These are phyloP conservation scores for Gillenia trifoliata DNA, from an alignment of 306 rosid species.

Conservation along the genomic window DNA sequence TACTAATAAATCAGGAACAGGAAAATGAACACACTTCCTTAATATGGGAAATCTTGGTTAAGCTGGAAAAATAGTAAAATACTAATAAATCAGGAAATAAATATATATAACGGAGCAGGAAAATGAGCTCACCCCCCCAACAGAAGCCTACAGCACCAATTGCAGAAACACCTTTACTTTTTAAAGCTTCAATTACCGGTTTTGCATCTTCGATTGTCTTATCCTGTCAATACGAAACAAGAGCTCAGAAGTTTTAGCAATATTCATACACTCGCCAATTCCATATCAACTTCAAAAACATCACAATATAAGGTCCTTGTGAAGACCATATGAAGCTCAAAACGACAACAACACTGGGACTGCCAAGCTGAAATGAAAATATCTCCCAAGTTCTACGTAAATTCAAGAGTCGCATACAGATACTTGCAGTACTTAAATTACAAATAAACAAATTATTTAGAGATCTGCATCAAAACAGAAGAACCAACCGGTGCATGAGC, in stretches of 20 bases:
- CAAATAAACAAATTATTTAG: background rate
- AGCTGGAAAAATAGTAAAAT: too few relatives aligned
- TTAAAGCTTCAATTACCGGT: conserved; percentile 44
- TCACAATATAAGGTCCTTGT: background rate
- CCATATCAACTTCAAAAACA: background rate
- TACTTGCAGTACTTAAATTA: background rate
- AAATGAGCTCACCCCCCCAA: conserved; percentile 58
- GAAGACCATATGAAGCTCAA: background rate
- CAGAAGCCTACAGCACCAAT: conserved; percentile 64
- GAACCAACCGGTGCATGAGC: conserved; percentile 46
- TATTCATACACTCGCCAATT: background rate
- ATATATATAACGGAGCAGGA: background rate
- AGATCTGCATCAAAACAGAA: background rate
- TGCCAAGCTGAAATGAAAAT: background rate
- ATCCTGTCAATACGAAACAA: conserved; percentile 24
- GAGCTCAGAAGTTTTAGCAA: background rate
- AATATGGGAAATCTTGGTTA: too few relatives aligned
- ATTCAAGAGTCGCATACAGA: background rate
- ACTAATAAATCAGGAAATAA: background rate
- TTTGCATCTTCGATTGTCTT: conserved; percentile 45
- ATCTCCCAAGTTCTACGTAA: background rate
- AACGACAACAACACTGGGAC: background rate
- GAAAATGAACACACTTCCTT: too few relatives aligned
- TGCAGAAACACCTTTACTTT: conserved; percentile 42
- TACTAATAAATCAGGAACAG: background rate